Conservation (phyloP, 2,329 filamentous ascomycete genomes). For the Chaetothyriales sp. region DNA sequence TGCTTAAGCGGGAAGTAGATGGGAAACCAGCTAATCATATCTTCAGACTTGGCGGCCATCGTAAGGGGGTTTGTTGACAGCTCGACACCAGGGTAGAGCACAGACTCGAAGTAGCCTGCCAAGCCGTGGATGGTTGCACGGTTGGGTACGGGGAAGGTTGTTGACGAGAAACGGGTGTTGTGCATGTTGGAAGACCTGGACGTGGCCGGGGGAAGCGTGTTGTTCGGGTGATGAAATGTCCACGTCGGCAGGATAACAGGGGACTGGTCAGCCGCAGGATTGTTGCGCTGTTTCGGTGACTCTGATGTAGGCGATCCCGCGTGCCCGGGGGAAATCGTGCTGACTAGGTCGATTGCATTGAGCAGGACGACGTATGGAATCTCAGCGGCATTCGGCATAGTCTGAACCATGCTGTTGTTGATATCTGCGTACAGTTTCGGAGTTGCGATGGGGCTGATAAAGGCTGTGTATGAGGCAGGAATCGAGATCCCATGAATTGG, state of each 20-base stretch:
- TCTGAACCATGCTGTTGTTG: constrained; percentile 38
- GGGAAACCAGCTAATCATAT: constrained; percentile 99
- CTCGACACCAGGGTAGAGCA: constrained; percentile 48
- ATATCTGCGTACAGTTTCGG: constrained; percentile 78
- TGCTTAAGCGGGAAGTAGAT: constrained; percentile 88
- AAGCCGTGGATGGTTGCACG: constrained; percentile 80
- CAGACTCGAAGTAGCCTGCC: constrained; percentile 89
- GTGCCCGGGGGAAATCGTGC: constrained; percentile 38
- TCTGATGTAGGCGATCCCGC: constrained; percentile 1
- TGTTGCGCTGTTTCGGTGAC: constrained; percentile 1
- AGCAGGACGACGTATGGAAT: constrained; percentile 92
- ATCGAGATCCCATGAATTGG: constrained; percentile 78
- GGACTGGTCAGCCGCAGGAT: constrained; percentile 11
- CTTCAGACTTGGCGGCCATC: constrained; percentile 82
- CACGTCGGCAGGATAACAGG: constrained; percentile 30
- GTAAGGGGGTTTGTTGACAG: constrained; percentile 83
- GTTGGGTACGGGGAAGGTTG: constrained; percentile 62
- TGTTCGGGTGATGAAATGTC: constrained; percentile 28
- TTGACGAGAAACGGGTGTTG: constrained; percentile 64
- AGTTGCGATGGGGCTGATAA: constrained; percentile 79
- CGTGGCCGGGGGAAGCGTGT: constrained; percentile 19
- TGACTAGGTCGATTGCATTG: constrained; percentile 75
- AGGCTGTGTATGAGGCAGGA: constrained; percentile 80
- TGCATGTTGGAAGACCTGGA: constrained; percentile 55
- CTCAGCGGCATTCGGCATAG: constrained; percentile 61